Base-by-base conservation (phyloP, 495 filamentous ascomycete genomes). In the Amphirosellinia nigrospora region DNA sequence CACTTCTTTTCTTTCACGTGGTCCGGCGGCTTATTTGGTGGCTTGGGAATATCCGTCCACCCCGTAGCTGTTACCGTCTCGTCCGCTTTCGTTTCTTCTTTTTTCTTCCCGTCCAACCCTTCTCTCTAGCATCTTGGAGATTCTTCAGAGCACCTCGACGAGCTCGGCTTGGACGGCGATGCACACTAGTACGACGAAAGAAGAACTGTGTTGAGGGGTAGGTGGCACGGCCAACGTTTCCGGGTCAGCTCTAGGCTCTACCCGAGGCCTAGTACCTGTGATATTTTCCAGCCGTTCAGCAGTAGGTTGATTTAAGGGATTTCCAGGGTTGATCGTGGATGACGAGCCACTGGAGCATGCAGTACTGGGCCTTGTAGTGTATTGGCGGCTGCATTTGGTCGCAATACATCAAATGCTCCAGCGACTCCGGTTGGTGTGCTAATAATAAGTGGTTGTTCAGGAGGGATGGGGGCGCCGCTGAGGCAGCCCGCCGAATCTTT, bases 141-240 rank as follows among this genome's bases (percentile, higher is more conserved):
- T 88, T 88, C 70, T 85, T 86, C 30, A 84, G 79, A 21, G 86
- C 86, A 28, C 83, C 86, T 36, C 83, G 81, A 68, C 85, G 82
- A 16, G 83, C 85, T 59, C 86, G 83, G 71, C 86, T 86, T 56
- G 81, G 81, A 50, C 81, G 81, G 28, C 82, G 75, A 41, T 73
- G 82, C 26, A 82, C 69, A 70, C 79, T 80, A 3, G 78, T 72
- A 48, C 71, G 72, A 26, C 77, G 81, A 21, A 75, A 70, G 8
- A 74, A 70, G 10, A 78, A 77, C 32, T 78, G 72, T 8, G 77
- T 72, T 21, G 78, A 73, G 68, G 72, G 9, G 74, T 71, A 41
- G 68, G 63, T 46, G 70, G 66, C 8, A 26, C 30, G 7, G 15
- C 59, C 23, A 36, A 43, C 5, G 32, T 30, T n/a, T 41, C 50